phyloP scores from a whole-genome alignment of 208 protist species.

The Leishmania mexicana region DNA sequence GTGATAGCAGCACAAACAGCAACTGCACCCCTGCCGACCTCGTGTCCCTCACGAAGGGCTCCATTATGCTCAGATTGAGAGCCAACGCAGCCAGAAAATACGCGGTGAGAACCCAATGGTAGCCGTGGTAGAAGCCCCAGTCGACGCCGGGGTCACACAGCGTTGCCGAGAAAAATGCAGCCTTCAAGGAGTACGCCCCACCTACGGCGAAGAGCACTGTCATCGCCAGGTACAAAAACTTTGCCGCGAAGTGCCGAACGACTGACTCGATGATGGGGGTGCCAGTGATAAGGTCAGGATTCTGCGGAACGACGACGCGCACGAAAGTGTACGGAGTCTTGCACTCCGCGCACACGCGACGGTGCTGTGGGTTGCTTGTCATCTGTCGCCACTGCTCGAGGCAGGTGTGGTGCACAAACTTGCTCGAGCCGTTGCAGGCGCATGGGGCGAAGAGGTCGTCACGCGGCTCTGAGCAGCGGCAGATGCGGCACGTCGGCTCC shows the following conservation, averaged over 20 bases:
- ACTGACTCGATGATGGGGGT: constrained; percentile 30
- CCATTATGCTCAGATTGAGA: constrained; percentile 29
- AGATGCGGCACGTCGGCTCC: constrained; percentile 30
- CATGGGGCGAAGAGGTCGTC: constrained; percentile 34
- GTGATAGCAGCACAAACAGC: constrained; percentile 26
- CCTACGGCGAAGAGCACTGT: constrained; percentile 11
- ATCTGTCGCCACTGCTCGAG: constrained; percentile 35
- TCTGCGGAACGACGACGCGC: constrained; percentile 25
- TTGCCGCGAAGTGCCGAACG: constrained; percentile 23
- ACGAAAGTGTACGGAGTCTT: constrained; percentile 35
- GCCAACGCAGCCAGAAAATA: constrained; percentile 25
- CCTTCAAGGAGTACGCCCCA: constrained; percentile 25
- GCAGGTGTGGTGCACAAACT: constrained; percentile 31
- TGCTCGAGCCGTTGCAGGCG: constrained; percentile 33
- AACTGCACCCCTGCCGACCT: constrained; percentile 21
- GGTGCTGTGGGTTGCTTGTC: constrained; percentile 34
- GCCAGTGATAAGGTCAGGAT: constrained; percentile 19
- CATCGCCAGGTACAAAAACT: not conserved
- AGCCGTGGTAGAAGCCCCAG: constrained; percentile 24
- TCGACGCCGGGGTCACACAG: constrained; percentile 15
- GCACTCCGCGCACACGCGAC: constrained; percentile 35
- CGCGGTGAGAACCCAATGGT: constrained; percentile 25
- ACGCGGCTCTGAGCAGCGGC: constrained; percentile 21
- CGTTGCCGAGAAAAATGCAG: constrained; percentile 11
- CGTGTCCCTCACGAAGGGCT: constrained; percentile 23